A percentile compares a stretch with the other conserved stretches of the same genome.
Evolutionary conservation across 768 basidiomycete genomes (phyloP).

Genomic region (Termitomyces sp.): DNA sequence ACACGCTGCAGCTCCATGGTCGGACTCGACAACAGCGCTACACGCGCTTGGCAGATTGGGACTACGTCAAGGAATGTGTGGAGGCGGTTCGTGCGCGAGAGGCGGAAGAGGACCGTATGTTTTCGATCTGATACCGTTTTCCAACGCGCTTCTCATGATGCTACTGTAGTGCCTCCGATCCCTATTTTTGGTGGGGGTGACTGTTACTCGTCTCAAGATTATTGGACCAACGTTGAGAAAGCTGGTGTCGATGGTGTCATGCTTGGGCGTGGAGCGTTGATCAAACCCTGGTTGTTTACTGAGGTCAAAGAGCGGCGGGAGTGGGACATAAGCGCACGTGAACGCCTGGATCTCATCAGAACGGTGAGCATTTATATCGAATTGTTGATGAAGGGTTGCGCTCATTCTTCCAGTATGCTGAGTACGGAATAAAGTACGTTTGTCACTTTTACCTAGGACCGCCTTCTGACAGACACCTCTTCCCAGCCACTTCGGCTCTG

Average conservation of each 20-base stretch:
- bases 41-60: slow-evolving; percentile 89
- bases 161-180: slow-evolving; percentile 59
- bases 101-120: slow-evolving; percentile 65
- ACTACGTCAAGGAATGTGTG: slow-evolving; percentile 86
- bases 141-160: neutral
- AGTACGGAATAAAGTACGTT: slow-evolving; percentile 74
- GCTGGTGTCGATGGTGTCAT: slow-evolving; percentile 92
- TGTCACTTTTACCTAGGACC: neutral
- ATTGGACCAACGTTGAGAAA: slow-evolving; percentile 70
- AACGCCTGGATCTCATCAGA: slow-evolving; percentile 73
- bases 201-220: slow-evolving; percentile 82
- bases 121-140: neutral
- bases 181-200: slow-evolving; percentile 98
- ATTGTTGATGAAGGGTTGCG: neutral
- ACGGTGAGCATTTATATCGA: slow-evolving; percentile 40
- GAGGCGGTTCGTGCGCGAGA: slow-evolving; percentile 68
- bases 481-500: slow-evolving; percentile 74
- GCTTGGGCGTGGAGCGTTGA: slow-evolving; percentile 91
- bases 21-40: slow-evolving; percentile 94
- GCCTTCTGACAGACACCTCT: neutral
- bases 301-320: slow-evolving; percentile 90
- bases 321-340: slow-evolving; percentile 88
- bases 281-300: slow-evolving; percentile 96
- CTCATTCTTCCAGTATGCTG: slow-evolving; percentile 54
- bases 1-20: slow-evolving; percentile 73